Conservation (phyloP, 2,329 filamentous ascomycete genomes). For the Exophiala phaeomuriformis region DNA sequence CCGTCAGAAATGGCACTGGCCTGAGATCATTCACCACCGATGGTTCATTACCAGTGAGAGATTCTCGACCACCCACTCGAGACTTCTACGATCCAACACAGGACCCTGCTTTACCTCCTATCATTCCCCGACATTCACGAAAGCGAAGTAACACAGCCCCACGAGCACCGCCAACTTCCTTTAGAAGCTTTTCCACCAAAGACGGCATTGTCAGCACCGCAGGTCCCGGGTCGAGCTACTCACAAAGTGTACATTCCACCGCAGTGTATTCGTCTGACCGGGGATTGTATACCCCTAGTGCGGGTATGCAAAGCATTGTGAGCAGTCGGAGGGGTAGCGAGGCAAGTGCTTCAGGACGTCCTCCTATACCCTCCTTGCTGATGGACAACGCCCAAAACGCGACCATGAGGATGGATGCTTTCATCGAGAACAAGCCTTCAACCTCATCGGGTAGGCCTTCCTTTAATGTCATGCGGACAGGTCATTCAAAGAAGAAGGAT, state of each 20-base stretch:
- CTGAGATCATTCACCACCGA: conserved; percentile 36
- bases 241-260: conserved; percentile 22
- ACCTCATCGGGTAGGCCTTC: conserved; percentile 23
- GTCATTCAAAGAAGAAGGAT: conserved; percentile 26
- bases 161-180: conserved; percentile 60
- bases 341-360: conserved; percentile 49
- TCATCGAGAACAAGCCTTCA: conserved; percentile 53
- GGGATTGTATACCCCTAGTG: conserved; percentile 23
- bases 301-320: conserved; percentile 40
- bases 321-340: conserved; percentile 35
- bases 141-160: conserved; percentile 87
- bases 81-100: conserved; percentile 31
- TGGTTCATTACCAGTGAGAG: conserved; percentile 27
- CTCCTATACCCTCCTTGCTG: conserved; percentile 59
- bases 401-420: conserved; percentile 94
- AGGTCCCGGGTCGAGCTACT: conserved; percentile 23
- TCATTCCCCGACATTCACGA: conserved; percentile 60
- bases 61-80: conserved; percentile 26
- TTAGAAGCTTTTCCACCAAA: conserved; percentile 65
- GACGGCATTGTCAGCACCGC: conserved; percentile 29
- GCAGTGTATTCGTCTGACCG: conserved; percentile 22
- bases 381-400: conserved; percentile 23
- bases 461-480: conserved; percentile 21
- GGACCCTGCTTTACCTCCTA: conserved; percentile 45
- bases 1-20: conserved; percentile 40